Evolutionary conservation across 192 early-diverging fungal genomes (phyloP).

Genomic region (Podila horticola): DNA sequence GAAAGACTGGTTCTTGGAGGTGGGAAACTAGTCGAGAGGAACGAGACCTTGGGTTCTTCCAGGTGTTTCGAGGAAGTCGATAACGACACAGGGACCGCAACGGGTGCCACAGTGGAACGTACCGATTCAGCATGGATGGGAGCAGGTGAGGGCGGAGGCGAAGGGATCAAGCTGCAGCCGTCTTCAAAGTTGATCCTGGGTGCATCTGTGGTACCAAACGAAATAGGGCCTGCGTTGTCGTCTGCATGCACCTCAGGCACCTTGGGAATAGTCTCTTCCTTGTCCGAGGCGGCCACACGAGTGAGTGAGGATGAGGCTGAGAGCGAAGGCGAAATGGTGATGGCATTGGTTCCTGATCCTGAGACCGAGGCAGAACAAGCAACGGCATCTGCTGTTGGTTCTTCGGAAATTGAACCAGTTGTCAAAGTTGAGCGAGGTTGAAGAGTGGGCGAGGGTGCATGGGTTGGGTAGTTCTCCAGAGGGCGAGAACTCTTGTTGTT

Average conservation of each 20-base stretch:
- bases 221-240: neutral
- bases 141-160: slow-evolving; percentile 35
- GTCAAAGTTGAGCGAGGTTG: slow-evolving; percentile 4
- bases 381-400: neutral
- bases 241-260: neutral
- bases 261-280: neutral
- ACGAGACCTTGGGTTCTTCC: slow-evolving; percentile 28
- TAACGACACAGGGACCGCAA: slow-evolving; percentile 1
- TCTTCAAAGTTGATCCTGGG: slow-evolving; percentile 41
- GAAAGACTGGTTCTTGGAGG: slow-evolving; percentile 35
- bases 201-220: slow-evolving; percentile 1
- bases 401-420: neutral
- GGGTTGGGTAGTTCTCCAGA: neutral
- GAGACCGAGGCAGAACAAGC: neutral
- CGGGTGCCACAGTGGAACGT: neutral
- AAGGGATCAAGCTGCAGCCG: slow-evolving; percentile 45
- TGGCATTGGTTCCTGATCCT: neutral
- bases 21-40: slow-evolving; percentile 42
- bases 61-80: neutral
- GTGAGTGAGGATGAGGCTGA: slow-evolving; percentile 21
- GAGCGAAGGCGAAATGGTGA: slow-evolving; percentile 11
- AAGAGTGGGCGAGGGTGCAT: neutral
- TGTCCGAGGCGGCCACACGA: neutral
- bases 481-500: neutral
- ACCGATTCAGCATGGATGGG: neutral